Evolutionary conservation across 768 basidiomycete genomes (phyloP).

Genomic region (Suillus tomentosus): DNA sequence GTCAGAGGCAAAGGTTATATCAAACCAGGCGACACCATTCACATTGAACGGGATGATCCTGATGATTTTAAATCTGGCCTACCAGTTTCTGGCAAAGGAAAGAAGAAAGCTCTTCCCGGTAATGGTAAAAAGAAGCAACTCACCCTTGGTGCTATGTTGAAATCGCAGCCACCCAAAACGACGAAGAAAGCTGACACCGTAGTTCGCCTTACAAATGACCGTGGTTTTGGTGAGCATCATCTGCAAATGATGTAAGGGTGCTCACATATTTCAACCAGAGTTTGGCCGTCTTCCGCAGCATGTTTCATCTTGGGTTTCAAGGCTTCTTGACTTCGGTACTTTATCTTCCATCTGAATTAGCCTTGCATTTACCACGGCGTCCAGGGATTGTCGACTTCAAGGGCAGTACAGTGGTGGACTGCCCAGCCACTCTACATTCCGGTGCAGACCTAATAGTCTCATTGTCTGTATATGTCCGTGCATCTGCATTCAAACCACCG

Average conservation of each 20-base stretch:
- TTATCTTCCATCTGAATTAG: neutral
- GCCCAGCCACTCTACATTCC: conserved; percentile 67
- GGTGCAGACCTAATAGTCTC: conserved; percentile 81
- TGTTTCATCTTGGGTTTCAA: conserved; percentile 71
- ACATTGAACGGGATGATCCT: conserved; percentile 55
- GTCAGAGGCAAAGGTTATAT: conserved; percentile 73
- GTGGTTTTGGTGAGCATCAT: conserved; percentile 60
- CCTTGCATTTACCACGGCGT: neutral
- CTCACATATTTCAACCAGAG: conserved; percentile 44
- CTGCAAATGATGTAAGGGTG: neutral
- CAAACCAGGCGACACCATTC: conserved; percentile 60
- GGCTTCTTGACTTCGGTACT: conserved; percentile 69
- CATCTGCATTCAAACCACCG: conserved; percentile 62
- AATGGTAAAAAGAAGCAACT: conserved; percentile 60
- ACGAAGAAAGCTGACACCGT: conserved; percentile 59
- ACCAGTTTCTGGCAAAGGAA: conserved; percentile 34
- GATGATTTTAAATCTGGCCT: conserved; percentile 31
- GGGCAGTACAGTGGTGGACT: conserved; percentile 74
- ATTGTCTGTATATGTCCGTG: conserved; percentile 68
- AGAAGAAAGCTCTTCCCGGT: conserved; percentile 33
- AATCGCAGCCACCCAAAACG: conserved; percentile 49
- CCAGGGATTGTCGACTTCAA: conserved; percentile 68
- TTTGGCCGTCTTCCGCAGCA: conserved; percentile 78
- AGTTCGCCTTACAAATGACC: conserved; percentile 63
- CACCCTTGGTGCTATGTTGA: conserved; percentile 66